Evolutionary conservation across 495 filamentous ascomycete species (phyloP).

Genomic region (Tuber umbilicatum): DNA sequence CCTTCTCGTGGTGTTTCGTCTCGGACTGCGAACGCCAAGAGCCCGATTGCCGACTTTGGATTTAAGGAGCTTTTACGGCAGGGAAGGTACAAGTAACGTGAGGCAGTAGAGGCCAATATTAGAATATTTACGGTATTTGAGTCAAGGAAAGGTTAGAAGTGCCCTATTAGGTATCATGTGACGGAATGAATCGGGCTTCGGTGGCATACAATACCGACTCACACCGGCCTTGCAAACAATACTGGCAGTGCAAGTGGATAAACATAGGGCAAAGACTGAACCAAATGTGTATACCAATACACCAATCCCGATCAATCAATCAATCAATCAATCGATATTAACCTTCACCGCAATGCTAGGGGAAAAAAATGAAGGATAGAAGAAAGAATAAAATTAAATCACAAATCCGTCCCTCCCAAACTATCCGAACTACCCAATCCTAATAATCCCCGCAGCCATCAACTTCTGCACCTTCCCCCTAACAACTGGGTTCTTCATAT

Average conservation of each 20-base stretch:
- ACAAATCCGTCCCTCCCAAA: not conserved
- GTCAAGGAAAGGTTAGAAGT: not conserved
- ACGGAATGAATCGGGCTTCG: not conserved
- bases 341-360: not conserved
- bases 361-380: slow-evolving; percentile 8
- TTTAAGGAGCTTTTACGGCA: no score
- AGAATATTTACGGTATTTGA: not conserved
- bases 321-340: slow-evolving; percentile 5
- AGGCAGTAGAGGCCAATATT: no score
- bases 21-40: no score
- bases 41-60: no score
- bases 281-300: not conserved
- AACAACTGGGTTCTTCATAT: slow-evolving; percentile 88
- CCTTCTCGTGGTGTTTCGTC: no score
- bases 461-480: slow-evolving; percentile 84
- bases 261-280: not conserved
- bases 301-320: not conserved
- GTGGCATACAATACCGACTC: not conserved
- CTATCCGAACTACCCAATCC: slow-evolving; percentile 53
- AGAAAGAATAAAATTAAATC: slow-evolving; percentile 14
- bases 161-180: not conserved
- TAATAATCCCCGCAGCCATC: slow-evolving; percentile 85
- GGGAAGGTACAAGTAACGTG: no score
- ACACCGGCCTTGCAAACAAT: not conserved
- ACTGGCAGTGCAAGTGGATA: not conserved